Evolutionary conservation across 129 eudicot species (phyloP).

Genomic region (Escallonia herrerae): DNA sequence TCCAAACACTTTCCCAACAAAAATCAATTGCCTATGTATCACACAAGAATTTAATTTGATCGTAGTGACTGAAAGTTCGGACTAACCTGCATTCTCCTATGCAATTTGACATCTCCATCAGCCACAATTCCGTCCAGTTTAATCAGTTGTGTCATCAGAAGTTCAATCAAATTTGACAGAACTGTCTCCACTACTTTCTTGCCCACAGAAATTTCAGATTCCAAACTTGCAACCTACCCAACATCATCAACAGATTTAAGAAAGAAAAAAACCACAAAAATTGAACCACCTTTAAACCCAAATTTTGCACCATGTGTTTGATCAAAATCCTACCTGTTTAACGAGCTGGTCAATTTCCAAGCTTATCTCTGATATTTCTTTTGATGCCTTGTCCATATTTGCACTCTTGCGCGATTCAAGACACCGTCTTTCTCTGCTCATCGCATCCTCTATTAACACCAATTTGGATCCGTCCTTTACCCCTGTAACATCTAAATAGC

Average conservation of each 20-base stretch:
- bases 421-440: constrained; percentile 57
- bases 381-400: constrained; percentile 48
- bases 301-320: background rate
- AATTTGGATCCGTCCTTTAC: constrained; percentile 77
- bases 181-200: constrained; percentile 60
- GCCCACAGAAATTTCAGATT: constrained; percentile 64
- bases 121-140: constrained; percentile 77
- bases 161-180: constrained; percentile 60
- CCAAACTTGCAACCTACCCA: constrained; percentile 56
- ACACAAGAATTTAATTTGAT: too few relatives aligned
- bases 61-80: too few relatives aligned
- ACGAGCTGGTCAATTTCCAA: constrained; percentile 68
- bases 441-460: constrained; percentile 50
- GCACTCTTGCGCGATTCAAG: constrained; percentile 45
- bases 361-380: constrained; percentile 43
- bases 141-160: constrained; percentile 70
- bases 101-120: constrained; percentile 69
- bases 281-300: background rate
- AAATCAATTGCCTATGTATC: background rate
- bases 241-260: background rate
- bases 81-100: constrained; percentile 69
- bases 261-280: background rate
- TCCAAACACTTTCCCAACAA: too few relatives aligned
- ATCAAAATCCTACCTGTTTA: constrained; percentile 34
- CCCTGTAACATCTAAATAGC: constrained; percentile 63